A percentile compares a stretch with the other conserved stretches of the same genome.
These are phyloP conservation scores for Pseudogymnoascus sp. DNA, from an alignment of 2,329 filamentous ascomycete genomes.

Conservation along the genomic window DNA sequence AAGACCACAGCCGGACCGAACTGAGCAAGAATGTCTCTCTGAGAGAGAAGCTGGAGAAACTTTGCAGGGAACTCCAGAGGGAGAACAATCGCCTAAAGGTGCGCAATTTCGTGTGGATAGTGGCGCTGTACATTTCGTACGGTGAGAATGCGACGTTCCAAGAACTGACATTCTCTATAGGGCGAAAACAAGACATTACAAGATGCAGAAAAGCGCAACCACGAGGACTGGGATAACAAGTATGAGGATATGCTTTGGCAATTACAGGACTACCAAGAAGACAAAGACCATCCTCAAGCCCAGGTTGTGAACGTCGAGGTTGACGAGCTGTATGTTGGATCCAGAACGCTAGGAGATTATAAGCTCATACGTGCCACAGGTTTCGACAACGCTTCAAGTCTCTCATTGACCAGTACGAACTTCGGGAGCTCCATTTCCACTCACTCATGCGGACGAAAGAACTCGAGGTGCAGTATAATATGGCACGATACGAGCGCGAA, in stretches of 20 bases:
- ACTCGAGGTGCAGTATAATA: constrained; percentile 86
- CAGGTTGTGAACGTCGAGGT: constrained; percentile 78
- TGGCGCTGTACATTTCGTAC: constrained; percentile 12
- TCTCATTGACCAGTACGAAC: constrained; percentile 92
- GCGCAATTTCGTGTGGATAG: constrained; percentile 14
- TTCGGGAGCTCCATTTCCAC: constrained; percentile 90
- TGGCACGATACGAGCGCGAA: constrained; percentile 82
- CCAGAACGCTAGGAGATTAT: constrained; percentile 12
- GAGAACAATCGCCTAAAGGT: constrained; percentile 99
- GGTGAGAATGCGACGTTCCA: background rate
- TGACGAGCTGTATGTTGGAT: constrained; percentile 68
- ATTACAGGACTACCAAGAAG: constrained; percentile 80
- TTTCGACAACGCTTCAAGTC: constrained; percentile 87
- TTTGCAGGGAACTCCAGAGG: constrained; percentile 87
- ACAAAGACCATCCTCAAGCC: constrained; percentile 75
- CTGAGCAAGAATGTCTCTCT: constrained; percentile 82
- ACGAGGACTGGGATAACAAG: constrained; percentile 76
- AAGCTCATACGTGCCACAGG: constrained; percentile 46
- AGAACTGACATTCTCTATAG: constrained; percentile 34
- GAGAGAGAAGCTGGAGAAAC: constrained; percentile 94
- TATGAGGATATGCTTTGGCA: constrained; percentile 74
- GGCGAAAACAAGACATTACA: constrained; percentile 90
- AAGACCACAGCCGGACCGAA: constrained; percentile 81
- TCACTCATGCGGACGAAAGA: constrained; percentile 90
- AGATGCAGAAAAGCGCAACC: constrained; percentile 75